Evolutionary conservation across 2,329 filamentous ascomycete genomes (phyloP).

Genomic region (Aspergillus tamarii): DNA sequence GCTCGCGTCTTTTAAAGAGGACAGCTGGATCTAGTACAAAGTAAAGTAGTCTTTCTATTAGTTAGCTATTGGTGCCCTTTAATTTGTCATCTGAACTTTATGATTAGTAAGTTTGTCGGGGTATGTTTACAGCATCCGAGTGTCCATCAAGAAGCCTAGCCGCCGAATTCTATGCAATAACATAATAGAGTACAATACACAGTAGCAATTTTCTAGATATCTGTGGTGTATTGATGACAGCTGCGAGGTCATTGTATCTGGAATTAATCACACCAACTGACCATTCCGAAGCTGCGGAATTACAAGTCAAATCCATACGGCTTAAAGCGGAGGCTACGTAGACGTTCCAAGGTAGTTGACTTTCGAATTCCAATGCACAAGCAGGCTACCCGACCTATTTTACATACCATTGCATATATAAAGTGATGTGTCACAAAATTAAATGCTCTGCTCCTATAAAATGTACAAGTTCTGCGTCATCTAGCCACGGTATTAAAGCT

Average conservation of each 20-base stretch:
- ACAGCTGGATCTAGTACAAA: neutral
- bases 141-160: neutral
- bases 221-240: neutral
- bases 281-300: neutral
- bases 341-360: too few relatives aligned
- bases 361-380: too few relatives aligned
- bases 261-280: neutral
- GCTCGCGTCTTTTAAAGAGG: neutral
- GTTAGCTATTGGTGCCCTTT: neutral
- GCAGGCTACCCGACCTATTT: too few relatives aligned
- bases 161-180: neutral
- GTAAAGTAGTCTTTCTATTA: neutral
- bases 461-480: too few relatives aligned
- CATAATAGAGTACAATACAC: neutral
- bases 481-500: too few relatives aligned
- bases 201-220: neutral
- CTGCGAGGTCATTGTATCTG: neutral
- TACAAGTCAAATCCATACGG: neutral
- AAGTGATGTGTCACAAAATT: too few relatives aligned
- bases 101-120: neutral
- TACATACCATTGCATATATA: too few relatives aligned
- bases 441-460: too few relatives aligned
- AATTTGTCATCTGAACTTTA: neutral
- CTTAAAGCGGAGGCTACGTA: too few relatives aligned
- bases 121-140: too few relatives aligned